Evolutionary conservation across 2,329 filamentous ascomycete genomes (phyloP).

Genomic region (Camillea tinctor): DNA sequence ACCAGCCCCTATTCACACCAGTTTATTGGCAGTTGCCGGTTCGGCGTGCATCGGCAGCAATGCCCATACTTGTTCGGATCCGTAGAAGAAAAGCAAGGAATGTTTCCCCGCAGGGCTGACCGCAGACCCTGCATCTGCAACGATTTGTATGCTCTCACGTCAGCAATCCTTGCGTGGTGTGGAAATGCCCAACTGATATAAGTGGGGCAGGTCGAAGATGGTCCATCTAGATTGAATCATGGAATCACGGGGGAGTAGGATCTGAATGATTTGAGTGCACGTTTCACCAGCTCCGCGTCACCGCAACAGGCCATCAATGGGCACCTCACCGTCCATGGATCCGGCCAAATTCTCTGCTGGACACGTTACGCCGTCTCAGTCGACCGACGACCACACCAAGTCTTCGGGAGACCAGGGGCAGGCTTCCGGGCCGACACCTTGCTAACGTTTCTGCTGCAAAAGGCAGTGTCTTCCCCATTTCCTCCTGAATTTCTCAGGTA

Average conservation of each 20-base stretch:
- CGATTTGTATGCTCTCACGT: neutral
- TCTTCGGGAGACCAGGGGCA: neutral
- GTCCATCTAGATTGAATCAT: neutral
- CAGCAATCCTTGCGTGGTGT: neutral
- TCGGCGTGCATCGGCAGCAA: neutral
- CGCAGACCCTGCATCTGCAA: neutral
- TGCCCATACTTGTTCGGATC: neutral
- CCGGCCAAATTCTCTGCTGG: neutral
- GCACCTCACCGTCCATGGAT: neutral
- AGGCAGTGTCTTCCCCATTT: conserved; percentile 91
- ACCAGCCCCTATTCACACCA: neutral
- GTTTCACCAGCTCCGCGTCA: neutral
- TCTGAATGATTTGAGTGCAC: neutral
- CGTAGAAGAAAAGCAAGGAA: neutral
- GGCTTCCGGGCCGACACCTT: neutral
- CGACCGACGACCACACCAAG: neutral
- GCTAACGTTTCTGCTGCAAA: conserved; percentile 54
- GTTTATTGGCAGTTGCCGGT: neutral
- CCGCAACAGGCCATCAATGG: neutral
- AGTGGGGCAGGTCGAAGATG: neutral
- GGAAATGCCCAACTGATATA: neutral
- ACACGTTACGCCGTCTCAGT: neutral
- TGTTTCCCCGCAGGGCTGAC: neutral
- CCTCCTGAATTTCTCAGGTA: conserved; percentile 69
- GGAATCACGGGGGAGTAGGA: neutral